phyloP scores from a whole-genome alignment of 305 asterid species.

The Fraxinus nigra region DNA sequence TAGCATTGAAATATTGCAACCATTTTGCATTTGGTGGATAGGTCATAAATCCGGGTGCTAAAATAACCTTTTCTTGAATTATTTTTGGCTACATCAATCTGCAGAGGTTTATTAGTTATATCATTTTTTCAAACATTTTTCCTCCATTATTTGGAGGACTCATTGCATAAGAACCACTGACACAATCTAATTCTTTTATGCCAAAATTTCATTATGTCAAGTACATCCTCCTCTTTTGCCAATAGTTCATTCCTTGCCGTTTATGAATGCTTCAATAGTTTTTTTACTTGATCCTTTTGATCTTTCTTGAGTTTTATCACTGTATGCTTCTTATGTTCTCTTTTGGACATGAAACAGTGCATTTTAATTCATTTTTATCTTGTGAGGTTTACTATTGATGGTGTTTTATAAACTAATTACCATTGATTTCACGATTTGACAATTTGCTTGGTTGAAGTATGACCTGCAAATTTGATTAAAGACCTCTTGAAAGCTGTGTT shows the following conservation, averaged over 20 bases:
- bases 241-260: not conserved
- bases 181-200: not conserved
- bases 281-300: not conserved
- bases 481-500: not conserved
- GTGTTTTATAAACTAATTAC: not conserved
- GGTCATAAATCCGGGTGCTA: not conserved
- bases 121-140: not conserved
- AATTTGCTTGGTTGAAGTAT: conserved; percentile 21
- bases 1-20: not conserved
- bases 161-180: not conserved
- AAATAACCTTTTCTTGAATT: not conserved
- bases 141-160: not conserved
- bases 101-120: not conserved
- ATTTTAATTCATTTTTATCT: not conserved
- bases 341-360: not conserved
- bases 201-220: not conserved
- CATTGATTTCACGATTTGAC: not conserved
- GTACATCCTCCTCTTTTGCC: not conserved
- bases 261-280: not conserved
- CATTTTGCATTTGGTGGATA: not conserved
- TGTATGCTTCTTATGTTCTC: not conserved
- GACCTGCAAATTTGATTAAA: conserved; percentile 15
- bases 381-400: not conserved
- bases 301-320: not conserved
- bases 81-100: not conserved